Base-by-base conservation (phyloP, 169 alveolate species). In the Eimeria acervulina region DNA sequence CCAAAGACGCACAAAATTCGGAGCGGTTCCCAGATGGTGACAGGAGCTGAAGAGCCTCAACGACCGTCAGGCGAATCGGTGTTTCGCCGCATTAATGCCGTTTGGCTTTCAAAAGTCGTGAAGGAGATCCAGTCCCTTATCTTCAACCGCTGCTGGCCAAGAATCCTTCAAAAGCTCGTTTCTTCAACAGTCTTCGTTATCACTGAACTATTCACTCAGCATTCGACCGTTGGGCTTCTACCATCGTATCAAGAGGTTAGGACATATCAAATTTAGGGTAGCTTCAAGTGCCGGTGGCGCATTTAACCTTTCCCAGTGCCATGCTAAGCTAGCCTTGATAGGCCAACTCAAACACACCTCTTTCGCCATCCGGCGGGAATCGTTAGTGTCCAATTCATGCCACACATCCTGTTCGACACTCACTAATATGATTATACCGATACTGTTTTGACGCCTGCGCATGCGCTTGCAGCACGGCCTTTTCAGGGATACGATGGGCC, bases 71-170 rank as follows among this genome's bases (percentile, higher is more conserved):
- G 91, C 68, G 76, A 78, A 23, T 93, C 96, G 59, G 96, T 85
- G 36, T 93, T 93, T 38, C 91, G 93, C 61, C 74, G 70, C 44
- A 80, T 78, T 36, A 61, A 93, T 63, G 96, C 96, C 15, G 92
- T 87, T 5, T 93, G 96, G 96, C 91, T 93, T 42, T 78, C 96
- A 40, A 70, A 93, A 59, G 96, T 93, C 70, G 96, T 93, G 17
- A 70, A 61, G 93, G 96, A 93, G 63, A 55, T 93, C 59, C 96
- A 93, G 92, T 93, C 96, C 51, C 92, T 78, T 66, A 38, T 93
- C 85, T 93, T 42, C 93, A 93, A 93, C 72, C 91, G 96, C 1
- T 76, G 92, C 38, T 93, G 96, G 96, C 96, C 96, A 23, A 47
- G 96, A 47, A 38, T 93, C 6, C 92, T 93, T 26, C 96, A 93